These are phyloP conservation scores for Entomortierella beljakovae DNA, from an alignment of 192 early-diverging fungal species.

Conservation along the genomic window DNA sequence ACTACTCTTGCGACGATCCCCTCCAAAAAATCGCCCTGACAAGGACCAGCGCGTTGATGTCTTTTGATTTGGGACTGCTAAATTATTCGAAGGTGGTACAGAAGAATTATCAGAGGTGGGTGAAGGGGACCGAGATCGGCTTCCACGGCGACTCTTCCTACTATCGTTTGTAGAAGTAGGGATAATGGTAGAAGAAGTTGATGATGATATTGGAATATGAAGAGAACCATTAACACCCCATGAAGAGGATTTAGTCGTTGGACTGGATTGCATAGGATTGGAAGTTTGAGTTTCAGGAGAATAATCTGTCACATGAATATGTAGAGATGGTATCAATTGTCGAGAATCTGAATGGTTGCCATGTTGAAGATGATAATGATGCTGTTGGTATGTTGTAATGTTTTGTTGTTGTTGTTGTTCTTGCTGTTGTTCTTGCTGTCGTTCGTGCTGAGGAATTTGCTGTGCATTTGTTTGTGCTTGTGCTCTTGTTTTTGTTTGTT, in stretches of 20 bases:
- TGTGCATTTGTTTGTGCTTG: neutral
- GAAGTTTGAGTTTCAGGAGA: neutral
- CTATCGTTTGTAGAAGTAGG: neutral
- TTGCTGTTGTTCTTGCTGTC: neutral
- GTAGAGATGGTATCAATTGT: constrained; percentile 10
- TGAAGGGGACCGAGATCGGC: neutral
- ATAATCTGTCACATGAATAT: neutral
- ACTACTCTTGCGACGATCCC: constrained; percentile 5
- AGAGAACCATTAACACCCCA: neutral
- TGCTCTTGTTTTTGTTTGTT: neutral
- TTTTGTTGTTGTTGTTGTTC: too few relatives aligned
- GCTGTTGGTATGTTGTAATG: too few relatives aligned
- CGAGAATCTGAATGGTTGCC: constrained; percentile 9
- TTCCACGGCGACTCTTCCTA: neutral
- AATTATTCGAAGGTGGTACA: constrained; percentile 13
- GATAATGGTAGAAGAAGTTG: neutral
- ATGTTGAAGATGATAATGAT: neutral
- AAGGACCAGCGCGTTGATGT: constrained; percentile 21
- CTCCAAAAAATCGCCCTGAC: constrained; percentile 26
- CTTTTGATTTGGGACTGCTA: constrained; percentile 3
- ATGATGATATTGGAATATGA: neutral
- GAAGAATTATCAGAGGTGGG: constrained; percentile 4
- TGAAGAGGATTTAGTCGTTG: neutral
- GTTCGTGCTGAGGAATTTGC: neutral
- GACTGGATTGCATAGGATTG: neutral